phyloP scores from a whole-genome alignment of 1,284 basidiomycete species.

The Fomitiporia mediterranea region DNA sequence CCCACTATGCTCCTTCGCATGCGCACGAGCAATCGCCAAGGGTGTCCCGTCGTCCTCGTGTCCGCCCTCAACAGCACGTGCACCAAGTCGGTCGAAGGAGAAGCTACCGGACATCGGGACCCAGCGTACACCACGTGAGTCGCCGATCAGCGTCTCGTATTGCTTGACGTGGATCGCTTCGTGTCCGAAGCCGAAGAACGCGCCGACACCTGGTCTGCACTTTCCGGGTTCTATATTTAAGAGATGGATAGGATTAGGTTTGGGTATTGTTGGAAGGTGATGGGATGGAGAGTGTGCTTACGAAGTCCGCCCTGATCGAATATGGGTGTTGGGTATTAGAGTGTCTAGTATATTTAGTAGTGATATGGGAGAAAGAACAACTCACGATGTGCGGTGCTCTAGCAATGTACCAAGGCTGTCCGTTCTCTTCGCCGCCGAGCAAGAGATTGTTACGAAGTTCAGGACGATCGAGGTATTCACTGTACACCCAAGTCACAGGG shows the following conservation, averaged over 20 bases:
- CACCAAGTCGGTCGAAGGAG: conserved; percentile 34
- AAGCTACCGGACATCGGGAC: conserved; percentile 44
- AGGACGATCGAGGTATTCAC: conserved; percentile 13
- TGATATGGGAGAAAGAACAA: not conserved
- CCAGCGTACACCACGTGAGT: conserved; percentile 56
- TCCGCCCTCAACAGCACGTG: conserved; percentile 61
- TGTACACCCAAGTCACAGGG: conserved; percentile 50
- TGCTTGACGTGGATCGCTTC: conserved; percentile 19
- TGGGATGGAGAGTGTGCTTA: not conserved
- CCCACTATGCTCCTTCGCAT: conserved; percentile 16
- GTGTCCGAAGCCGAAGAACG: conserved; percentile 10
- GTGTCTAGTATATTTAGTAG: not conserved
- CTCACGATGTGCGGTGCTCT: conserved; percentile 19
- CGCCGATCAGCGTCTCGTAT: conserved; percentile 55
- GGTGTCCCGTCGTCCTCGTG: conserved; percentile 55
- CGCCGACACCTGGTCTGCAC: conserved; percentile 12
- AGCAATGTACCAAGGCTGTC: conserved; percentile 12
- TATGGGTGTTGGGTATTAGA: not conserved
- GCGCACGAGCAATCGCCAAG: conserved; percentile 57
- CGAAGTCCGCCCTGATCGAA: conserved; percentile 15
- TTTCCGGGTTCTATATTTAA: conserved; percentile 17
- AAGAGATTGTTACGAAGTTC: conserved; percentile 5
- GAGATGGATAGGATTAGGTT: not conserved
- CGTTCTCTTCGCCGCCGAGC: conserved; percentile 13
- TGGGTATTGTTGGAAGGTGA: not conserved